Base-by-base conservation (phyloP, 2,329 filamentous ascomycete genomes). In the Ramichloridium luteum region DNA sequence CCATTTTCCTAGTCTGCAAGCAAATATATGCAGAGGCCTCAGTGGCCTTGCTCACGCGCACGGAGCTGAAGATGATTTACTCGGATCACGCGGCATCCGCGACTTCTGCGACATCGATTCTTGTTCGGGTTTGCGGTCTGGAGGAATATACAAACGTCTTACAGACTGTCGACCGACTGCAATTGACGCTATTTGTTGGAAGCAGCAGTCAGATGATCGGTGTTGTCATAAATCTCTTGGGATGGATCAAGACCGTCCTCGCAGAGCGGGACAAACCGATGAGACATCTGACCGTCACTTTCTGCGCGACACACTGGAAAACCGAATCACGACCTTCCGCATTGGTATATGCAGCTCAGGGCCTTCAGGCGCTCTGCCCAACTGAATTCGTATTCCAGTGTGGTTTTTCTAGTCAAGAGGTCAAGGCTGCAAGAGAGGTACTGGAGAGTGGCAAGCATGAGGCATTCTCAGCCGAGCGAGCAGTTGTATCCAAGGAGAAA, bases 331-430 rank as follows among this genome's bases (percentile, higher is more conserved):
- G 26, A 26, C 37, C 26, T 3, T 34, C 25, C 3, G 37, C 34
- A 5, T 16, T 37, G 4, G 10, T 39, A 13, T 39, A 39, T 16
- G 34, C 31, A 6, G 37, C 34, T 6, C 37, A 39, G 22, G 37
- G 37, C 9, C 32, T 39, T 23, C 30, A 31, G 16, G 27, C 28
- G 5, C 12, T 37, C 13, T 20, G 14, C 8, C 28, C 15, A 4
- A 31, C 34, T 12, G 29, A 15, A 3, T 39, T 39, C 15, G 20
- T 32, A 9, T 36, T 39, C 14, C 36, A 39, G 12, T 31, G 36
- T 13, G 36, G 36, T 1, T 39, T 39, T 18, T 32, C 28, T 10
- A 34, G 30, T 10, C 16, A 25, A 11, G 30, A 28, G 4, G 31
- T 22, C 16, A 34, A 39, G 33, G 18, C n/a, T 26, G 30, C 34